These are phyloP conservation scores for Heliocybe sulcata DNA, from an alignment of 1,284 basidiomycete genomes.

Conservation along the genomic window DNA sequence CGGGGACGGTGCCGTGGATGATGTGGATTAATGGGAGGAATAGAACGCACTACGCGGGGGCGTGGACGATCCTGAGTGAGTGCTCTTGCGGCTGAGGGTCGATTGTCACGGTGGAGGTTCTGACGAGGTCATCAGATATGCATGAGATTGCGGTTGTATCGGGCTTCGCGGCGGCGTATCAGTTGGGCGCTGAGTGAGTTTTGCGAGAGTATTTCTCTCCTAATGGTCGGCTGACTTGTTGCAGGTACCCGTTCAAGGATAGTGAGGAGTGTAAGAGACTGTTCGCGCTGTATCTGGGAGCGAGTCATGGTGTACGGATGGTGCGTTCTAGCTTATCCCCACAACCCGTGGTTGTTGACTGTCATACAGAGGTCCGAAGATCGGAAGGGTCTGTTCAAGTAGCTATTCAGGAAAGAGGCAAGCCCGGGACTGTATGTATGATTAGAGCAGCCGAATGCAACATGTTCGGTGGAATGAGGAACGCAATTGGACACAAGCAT, in stretches of 20 bases:
- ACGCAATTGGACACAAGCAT: no score
- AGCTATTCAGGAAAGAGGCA: background rate
- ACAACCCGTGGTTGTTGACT: background rate
- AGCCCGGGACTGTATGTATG: background rate
- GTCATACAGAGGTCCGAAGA: conserved; percentile 17
- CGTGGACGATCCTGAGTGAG: conserved; percentile 20
- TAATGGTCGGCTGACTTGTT: no score
- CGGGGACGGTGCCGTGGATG: conserved; percentile 51
- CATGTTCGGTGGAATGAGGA: no score
- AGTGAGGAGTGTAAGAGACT: conserved; percentile 35
- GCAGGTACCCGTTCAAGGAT: conserved; percentile 29
- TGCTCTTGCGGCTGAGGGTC: conserved; percentile 3
- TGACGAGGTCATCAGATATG: conserved; percentile 34
- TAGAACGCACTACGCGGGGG: conserved; percentile 33
- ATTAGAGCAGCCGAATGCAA: background rate
- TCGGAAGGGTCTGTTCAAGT: conserved; percentile 20
- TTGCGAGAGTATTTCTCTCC: no score
- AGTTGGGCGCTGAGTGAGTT: conserved; percentile 40
- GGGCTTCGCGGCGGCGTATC: conserved; percentile 53
- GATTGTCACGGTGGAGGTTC: conserved; percentile 9
- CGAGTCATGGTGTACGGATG: conserved; percentile 28
- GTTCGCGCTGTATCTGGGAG: conserved; percentile 38
- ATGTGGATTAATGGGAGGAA: conserved; percentile 50
- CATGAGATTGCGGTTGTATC: conserved; percentile 54
- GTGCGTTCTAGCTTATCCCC: conserved; percentile 15